Evolutionary conservation across 208 protist genomes (phyloP).

Genomic region (Novymonas esmeraldas): DNA sequence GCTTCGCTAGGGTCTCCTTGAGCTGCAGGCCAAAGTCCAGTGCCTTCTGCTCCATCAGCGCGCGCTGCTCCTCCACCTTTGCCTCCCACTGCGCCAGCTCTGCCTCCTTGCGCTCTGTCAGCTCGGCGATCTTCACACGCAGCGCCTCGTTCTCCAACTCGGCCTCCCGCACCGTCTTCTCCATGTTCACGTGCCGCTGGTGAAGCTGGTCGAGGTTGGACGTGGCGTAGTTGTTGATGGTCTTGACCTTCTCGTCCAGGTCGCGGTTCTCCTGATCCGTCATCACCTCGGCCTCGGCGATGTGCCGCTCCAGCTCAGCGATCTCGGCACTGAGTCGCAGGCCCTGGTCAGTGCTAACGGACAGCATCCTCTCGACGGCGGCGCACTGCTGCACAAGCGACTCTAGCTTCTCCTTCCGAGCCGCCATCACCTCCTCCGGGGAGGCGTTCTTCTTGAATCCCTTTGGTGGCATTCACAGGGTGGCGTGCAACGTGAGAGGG

Average conservation of each 20-base stretch:
- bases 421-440: constrained; percentile 66
- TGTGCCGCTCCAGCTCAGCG: constrained; percentile 49
- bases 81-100: constrained; percentile 84
- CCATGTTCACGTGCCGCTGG: constrained; percentile 66
- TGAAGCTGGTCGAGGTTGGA: constrained; percentile 83
- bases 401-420: constrained; percentile 61
- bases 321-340: constrained; percentile 54
- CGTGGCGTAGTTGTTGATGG: constrained; percentile 71
- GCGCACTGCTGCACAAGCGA: constrained; percentile 57
- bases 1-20: constrained; percentile 53
- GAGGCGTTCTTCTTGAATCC: constrained; percentile 51
- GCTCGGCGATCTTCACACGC: constrained; percentile 58
- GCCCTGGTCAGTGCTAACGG: constrained; percentile 79
- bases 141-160: constrained; percentile 73
- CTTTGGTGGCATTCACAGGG: constrained; percentile 44
- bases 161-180: constrained; percentile 63
- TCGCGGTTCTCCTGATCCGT: constrained; percentile 55
- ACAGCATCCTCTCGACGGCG: constrained; percentile 82
- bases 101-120: constrained; percentile 52
- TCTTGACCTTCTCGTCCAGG: constrained; percentile 57
- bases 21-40: constrained; percentile 90
- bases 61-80: constrained; percentile 75
- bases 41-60: constrained; percentile 90
- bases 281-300: constrained; percentile 64
- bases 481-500: background rate